These are phyloP conservation scores for Smithsoniella earleae DNA, from an alignment of 163 green algal species.

Conservation along the genomic window DNA sequence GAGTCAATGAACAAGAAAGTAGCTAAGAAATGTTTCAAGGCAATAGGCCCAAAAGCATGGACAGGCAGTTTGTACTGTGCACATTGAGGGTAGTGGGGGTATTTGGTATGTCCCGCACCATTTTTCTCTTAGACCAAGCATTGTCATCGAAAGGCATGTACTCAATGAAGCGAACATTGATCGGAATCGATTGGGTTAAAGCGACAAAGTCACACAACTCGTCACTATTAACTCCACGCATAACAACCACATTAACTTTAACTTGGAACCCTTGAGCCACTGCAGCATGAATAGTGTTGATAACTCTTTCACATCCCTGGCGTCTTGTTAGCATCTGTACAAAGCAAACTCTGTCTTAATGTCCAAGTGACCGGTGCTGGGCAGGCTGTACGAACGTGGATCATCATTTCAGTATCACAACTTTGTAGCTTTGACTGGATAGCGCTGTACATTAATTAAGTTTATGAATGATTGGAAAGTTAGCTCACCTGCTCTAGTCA, in stretches of 20 bases:
- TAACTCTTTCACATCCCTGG: neutral
- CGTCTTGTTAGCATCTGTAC: neutral
- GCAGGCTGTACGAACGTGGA: neutral
- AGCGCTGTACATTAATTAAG: no score
- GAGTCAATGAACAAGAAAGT: no score
- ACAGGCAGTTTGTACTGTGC: no score
- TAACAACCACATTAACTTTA: conserved; percentile 95
- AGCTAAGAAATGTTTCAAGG: no score
- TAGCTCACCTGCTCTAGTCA: no score
- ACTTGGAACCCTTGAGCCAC: neutral
- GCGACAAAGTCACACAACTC: conserved; percentile 92
- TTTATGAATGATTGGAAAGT: no score
- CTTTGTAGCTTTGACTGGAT: no score
- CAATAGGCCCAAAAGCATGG: no score
- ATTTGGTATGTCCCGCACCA: no score
- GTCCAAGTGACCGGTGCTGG: no score
- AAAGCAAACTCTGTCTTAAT: neutral
- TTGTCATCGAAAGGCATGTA: conserved; percentile 99
- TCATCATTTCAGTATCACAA: neutral
- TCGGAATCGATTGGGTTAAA: conserved; percentile 60
- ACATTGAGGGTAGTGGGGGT: no score
- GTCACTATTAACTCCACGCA: conserved; percentile 94
- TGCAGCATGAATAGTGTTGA: neutral
- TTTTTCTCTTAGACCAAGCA: conserved; percentile 73
- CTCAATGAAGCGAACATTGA: conserved; percentile 99